Evolutionary conservation across 345 rosid species (phyloP).

Genomic region (Bruguiera parviflora): DNA sequence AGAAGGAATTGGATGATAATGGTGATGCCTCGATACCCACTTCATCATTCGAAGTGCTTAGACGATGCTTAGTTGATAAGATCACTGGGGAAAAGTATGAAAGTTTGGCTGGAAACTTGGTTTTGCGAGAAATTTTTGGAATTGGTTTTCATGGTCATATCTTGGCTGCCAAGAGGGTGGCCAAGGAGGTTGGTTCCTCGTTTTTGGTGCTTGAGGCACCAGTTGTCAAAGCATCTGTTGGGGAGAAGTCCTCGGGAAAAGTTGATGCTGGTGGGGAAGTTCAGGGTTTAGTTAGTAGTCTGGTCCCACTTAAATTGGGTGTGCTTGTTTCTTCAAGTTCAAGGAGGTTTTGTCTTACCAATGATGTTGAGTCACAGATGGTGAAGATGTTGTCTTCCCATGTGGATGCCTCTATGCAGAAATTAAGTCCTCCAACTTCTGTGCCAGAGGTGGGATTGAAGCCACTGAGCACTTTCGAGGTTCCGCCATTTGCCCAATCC

Average conservation of each 20-base stretch:
- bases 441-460: conserved; percentile 29
- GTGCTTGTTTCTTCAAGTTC: conserved; percentile 36
- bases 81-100: conserved; percentile 72
- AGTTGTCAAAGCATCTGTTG: conserved; percentile 28
- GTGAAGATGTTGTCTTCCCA: conserved; percentile 52
- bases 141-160: conserved; percentile 70
- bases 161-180: conserved; percentile 66
- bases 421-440: conserved; percentile 23
- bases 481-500: conserved; percentile 77
- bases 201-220: conserved; percentile 75
- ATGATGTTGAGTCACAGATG: conserved; percentile 53
- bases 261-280: conserved; percentile 35
- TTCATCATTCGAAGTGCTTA: conserved; percentile 64
- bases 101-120: conserved; percentile 65
- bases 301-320: conserved; percentile 46
- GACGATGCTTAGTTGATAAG: conserved; percentile 64
- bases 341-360: conserved; percentile 41
- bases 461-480: conserved; percentile 31
- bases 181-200: conserved; percentile 70
- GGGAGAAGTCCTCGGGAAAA: conserved; percentile 33
- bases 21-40: conserved; percentile 56
- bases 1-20: conserved; percentile 32
- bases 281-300: conserved; percentile 51
- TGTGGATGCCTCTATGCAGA: conserved; percentile 32
- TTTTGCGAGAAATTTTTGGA: conserved; percentile 77